Evolutionary conservation across 208 protist genomes (phyloP).

Genomic region (Leishmania gerbilli): DNA sequence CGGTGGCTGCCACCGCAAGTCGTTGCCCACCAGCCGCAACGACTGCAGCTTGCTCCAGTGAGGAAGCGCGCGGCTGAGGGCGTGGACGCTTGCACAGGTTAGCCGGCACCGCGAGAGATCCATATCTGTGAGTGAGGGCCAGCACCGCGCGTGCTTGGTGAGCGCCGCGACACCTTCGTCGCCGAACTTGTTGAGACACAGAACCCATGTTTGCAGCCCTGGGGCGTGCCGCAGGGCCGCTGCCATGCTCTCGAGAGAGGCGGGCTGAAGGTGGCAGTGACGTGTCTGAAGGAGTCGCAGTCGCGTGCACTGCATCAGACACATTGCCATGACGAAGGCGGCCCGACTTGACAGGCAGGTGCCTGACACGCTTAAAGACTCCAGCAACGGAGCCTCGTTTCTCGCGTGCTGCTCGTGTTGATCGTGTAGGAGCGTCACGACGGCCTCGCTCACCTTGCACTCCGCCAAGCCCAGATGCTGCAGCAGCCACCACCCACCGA

Average conservation of each 20-base stretch:
- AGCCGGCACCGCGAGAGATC: constrained; percentile 79
- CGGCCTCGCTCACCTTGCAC: constrained; percentile 48
- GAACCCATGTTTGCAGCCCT: constrained; percentile 37
- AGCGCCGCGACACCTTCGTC: constrained; percentile 51
- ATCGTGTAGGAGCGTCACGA: constrained; percentile 27
- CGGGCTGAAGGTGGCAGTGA: constrained; percentile 52
- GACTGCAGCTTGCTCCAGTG: constrained; percentile 38
- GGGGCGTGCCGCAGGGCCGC: constrained; percentile 37
- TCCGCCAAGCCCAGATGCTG: constrained; percentile 53
- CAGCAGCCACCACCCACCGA: constrained; percentile 66
- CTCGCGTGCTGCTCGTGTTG: constrained; percentile 16
- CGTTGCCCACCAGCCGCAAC: constrained; percentile 69
- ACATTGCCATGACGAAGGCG: constrained; percentile 47
- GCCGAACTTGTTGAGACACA: constrained; percentile 63
- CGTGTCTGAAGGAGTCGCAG: constrained; percentile 55
- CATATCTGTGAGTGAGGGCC: constrained; percentile 53
- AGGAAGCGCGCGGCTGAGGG: constrained; percentile 39
- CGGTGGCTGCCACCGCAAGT: constrained; percentile 30
- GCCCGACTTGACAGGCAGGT: constrained; percentile 49
- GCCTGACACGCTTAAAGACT: constrained; percentile 51
- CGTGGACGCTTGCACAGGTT: constrained; percentile 35
- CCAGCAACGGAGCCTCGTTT: constrained; percentile 20
- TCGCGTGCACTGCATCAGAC: constrained; percentile 41
- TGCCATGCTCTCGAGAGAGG: constrained; percentile 30
- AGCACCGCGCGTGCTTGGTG: constrained; percentile 38